Percentiles rank a stretch among this genome's conserved stretches.
phyloP scores from a whole-genome alignment of 805 yeast genomes.

The Metschnikowia sp. region DNA sequence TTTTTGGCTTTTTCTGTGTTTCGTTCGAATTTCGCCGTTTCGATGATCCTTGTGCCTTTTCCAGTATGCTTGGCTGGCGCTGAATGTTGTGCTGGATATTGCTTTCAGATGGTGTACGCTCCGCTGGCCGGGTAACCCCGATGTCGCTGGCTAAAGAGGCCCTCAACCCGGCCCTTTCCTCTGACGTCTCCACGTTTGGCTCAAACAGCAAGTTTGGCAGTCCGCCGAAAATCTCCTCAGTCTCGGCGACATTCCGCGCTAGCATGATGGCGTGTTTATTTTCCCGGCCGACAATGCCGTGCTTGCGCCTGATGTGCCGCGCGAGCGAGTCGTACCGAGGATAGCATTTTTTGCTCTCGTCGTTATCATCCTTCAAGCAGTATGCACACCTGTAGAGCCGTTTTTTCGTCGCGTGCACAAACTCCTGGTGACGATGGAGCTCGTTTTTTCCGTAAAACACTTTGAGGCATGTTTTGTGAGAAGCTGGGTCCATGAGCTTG shows the following conservation, averaged over 20 bases:
- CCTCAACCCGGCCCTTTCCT: neutral
- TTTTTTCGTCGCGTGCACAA: slow-evolving; percentile 44
- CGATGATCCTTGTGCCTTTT: too few relatives aligned
- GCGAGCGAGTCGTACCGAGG: slow-evolving; percentile 45
- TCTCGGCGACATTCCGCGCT: slow-evolving; percentile 40
- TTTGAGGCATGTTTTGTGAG: slow-evolving; percentile 33
- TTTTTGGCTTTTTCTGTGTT: too few relatives aligned
- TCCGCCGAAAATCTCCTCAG: slow-evolving; percentile 4
- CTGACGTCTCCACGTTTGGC: neutral
- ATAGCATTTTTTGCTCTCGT: slow-evolving; percentile 37
- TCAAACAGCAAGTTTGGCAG: neutral
- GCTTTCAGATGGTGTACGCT: too few relatives aligned
- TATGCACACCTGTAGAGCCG: slow-evolving; percentile 40
- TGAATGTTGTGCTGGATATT: too few relatives aligned
- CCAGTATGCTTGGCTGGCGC: too few relatives aligned
- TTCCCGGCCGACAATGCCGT: slow-evolving; percentile 43
- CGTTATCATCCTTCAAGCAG: slow-evolving; percentile 28
- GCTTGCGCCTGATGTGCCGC: slow-evolving; percentile 42
- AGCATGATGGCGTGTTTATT: slow-evolving; percentile 43
- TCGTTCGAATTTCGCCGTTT: too few relatives aligned
- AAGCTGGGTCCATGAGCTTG: slow-evolving; percentile 33
- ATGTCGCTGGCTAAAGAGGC: neutral
- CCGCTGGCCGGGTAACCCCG: neutral
- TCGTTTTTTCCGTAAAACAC: slow-evolving; percentile 44
- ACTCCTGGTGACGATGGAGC: slow-evolving; percentile 42